Conservation (phyloP, 768 basidiomycete genomes). For the Leucocoprinus sp. region DNA sequence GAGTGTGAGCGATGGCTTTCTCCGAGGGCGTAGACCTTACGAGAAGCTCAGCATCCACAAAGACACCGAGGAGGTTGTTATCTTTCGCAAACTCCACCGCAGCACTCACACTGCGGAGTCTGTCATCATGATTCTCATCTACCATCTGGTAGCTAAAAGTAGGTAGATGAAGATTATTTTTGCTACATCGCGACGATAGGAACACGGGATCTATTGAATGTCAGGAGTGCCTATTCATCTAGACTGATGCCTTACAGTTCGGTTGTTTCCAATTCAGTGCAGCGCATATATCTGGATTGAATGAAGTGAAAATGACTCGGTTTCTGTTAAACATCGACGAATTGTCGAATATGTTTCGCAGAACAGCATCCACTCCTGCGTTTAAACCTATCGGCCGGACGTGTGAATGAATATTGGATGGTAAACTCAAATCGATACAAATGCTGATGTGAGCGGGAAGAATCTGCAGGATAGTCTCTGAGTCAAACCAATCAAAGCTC, state of each 20-base stretch:
- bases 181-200: conserved; percentile 84
- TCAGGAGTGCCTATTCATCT: neutral
- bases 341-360: conserved; percentile 74
- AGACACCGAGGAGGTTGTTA: conserved; percentile 89
- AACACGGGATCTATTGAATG: conserved; percentile 78
- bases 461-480: conserved; percentile 29
- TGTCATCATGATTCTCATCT: conserved; percentile 29
- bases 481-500: conserved; percentile 5
- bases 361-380: conserved; percentile 73
- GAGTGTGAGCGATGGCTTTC: neutral
- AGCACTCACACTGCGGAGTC: conserved; percentile 65
- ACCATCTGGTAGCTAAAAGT: conserved; percentile 23
- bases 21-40: conserved; percentile 35
- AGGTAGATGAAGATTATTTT: conserved; percentile 31
- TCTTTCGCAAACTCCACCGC: conserved; percentile 90
- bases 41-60: conserved; percentile 80
- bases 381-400: conserved; percentile 66
- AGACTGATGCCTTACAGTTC: conserved; percentile 60
- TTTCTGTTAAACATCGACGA: conserved; percentile 42
- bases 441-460: conserved; percentile 60
- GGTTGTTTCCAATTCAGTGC: conserved; percentile 99
- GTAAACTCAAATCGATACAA: conserved; percentile 76
- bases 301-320: conserved; percentile 83
- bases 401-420: conserved; percentile 37
- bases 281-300: conserved; percentile 82